Evolutionary conservation across 2,329 filamentous ascomycete species (phyloP).

Genomic region (Ceratocystis papillata): DNA sequence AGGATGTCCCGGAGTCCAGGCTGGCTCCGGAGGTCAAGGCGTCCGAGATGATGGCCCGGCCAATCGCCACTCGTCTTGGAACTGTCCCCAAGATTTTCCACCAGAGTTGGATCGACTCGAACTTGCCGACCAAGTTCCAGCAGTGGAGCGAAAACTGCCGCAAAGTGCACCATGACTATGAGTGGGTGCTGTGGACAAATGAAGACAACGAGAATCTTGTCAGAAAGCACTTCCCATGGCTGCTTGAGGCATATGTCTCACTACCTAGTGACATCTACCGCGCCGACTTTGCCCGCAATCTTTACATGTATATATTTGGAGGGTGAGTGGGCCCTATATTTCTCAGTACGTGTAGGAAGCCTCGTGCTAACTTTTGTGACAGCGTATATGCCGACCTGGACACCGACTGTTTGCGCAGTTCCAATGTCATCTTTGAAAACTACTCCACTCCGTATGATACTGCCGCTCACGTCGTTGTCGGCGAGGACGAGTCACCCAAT

Average conservation of each 20-base stretch:
- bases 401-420: conserved; percentile 30
- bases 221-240: conserved; percentile 30
- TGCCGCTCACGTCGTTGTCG: not conserved
- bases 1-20: not conserved
- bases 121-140: conserved; percentile 29
- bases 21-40: conserved; percentile 18
- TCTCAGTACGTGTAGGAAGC: no score
- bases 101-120: conserved; percentile 28
- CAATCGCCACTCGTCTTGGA: conserved; percentile 20
- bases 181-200: conserved; percentile 34
- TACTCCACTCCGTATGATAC: conserved; percentile 24
- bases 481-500: conserved; percentile 10
- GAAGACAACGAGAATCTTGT: conserved; percentile 32
- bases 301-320: conserved; percentile 34
- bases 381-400: conserved; percentile 31
- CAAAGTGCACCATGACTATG: conserved; percentile 30
- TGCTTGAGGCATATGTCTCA: conserved; percentile 29
- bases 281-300: conserved; percentile 30
- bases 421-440: conserved; percentile 27
- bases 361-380: not conserved
- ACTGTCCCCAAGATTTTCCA: conserved; percentile 34
- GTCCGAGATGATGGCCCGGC: conserved; percentile 19
- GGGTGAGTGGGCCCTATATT: conserved; percentile 26
- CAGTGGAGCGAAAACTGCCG: conserved; percentile 31
- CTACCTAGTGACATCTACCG: conserved; percentile 31